Conservation (phyloP, 345 rosid genomes). For the Anacardium occidentale region DNA sequence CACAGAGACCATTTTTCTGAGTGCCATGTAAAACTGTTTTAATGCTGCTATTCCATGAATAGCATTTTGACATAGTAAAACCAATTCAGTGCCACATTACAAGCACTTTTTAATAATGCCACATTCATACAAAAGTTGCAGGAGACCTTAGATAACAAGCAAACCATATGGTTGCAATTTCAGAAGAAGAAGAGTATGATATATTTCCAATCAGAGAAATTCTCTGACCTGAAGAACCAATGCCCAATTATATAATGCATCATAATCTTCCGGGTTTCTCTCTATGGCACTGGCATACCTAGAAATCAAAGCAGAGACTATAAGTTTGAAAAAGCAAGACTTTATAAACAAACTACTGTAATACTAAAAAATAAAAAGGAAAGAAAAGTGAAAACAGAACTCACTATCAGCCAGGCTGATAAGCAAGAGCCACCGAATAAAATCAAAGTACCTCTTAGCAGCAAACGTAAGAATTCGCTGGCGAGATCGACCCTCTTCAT, state of each 20-base stretch:
- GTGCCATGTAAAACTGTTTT: background rate
- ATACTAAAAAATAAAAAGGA: background rate
- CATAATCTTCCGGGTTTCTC: conserved; percentile 92
- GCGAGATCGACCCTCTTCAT: conserved; percentile 97
- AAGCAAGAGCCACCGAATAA: background rate
- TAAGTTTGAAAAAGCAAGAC: conserved; percentile 2
- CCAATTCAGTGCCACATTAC: background rate
- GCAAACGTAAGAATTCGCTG: conserved; percentile 95
- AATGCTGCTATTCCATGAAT: background rate
- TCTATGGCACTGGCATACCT: conserved; percentile 91
- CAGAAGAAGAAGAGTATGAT: background rate
- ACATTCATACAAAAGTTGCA: background rate
- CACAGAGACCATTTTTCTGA: background rate
- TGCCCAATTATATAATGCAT: conserved; percentile 97
- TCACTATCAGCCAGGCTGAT: background rate
- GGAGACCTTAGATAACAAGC: background rate
- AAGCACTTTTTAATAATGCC: background rate
- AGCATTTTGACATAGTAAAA: background rate
- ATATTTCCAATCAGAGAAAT: background rate
- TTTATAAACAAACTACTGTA: background rate
- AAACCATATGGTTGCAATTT: background rate
- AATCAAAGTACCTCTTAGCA: conserved; percentile 72
- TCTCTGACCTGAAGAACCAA: conserved; percentile 91
- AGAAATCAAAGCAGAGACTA: conserved; percentile 26
- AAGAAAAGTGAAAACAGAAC: background rate